Evolutionary conservation across 2,329 filamentous ascomycete species (phyloP), one percentile per base, ranked within the genome.

Genomic region (Fusarium pseudocircinatum): DNA sequence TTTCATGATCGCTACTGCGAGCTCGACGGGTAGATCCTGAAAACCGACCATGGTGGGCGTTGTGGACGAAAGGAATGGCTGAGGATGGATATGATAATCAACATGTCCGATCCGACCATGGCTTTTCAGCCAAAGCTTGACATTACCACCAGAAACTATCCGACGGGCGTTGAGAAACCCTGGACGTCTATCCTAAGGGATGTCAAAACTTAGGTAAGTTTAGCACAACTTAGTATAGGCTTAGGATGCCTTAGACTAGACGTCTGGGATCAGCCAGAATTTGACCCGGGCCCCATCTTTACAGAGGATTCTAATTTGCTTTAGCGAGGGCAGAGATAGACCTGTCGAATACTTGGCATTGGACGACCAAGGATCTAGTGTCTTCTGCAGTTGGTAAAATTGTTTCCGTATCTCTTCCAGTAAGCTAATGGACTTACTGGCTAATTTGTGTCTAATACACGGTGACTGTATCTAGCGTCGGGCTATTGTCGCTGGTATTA

Each of bases 371-470:
- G n/a, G 10, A 24, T 43, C 14, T 43, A 43, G 42, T 7, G 2
- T 43, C n/a, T 4, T 1, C n/a, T 24, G 6, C n/a, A 43, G 42
- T 18, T 24, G 0, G 15, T 24, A 43, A 4, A 43, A 43, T 24
- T 24, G 10, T 28, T 28, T 28, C 28, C 7, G 28, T 28, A 28
- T 28, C 28, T 28, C 28, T 28, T 43, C n/a, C 42, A 43, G n/a
- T 18, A 18, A 12, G 11, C 16, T 43, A 4, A 7, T 10, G 22
- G 15, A 10, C 3, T n/a, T 12, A 8, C 15, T 24, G 40, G 12
- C 4, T 18, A 24, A 3, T 3, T 24, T 43, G n/a, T 6, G 6
- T 16, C 3, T 15, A n/a, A 13, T 43, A 24, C 3, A 6, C 15
- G 10, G 15, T 43, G 40, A 24, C 40, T 43, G 40, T 15, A 11